Conservation (phyloP, 306 rosid genomes). For the Cucurbita moschata region DNA sequence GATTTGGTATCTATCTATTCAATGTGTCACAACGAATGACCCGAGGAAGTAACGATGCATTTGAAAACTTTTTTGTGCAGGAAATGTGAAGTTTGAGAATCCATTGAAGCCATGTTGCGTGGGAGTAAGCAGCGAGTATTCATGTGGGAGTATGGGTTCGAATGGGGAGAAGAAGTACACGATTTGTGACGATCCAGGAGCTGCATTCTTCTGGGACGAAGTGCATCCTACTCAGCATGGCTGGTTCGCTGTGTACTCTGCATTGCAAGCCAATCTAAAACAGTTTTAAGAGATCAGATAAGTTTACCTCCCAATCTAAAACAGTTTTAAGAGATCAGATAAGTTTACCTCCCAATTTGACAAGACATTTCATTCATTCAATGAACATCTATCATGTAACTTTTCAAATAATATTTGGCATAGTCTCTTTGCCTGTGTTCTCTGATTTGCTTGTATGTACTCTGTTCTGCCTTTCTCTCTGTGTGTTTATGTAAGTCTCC, state of each 20-base stretch:
- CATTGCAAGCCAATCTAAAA: constrained; percentile 19
- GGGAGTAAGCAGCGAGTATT: constrained; percentile 31
- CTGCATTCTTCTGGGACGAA: constrained; percentile 77
- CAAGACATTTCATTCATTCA: constrained; percentile 5
- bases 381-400: not conserved
- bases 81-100: constrained; percentile 23
- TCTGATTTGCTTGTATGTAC: not conserved
- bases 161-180: constrained; percentile 36
- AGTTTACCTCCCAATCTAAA: constrained; percentile 11
- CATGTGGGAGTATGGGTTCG: constrained; percentile 48
- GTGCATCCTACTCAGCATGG: constrained; percentile 75
- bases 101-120: constrained; percentile 61
- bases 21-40: too few relatives aligned
- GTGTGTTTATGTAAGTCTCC: not conserved
- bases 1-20: not conserved
- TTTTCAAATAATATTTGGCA: constrained; percentile 2
- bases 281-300: constrained; percentile 9
- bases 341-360: not conserved
- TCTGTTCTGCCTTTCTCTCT: not conserved
- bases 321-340: constrained; percentile 9
- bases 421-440: not conserved
- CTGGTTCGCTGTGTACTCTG: constrained; percentile 57
- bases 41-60: not conserved
- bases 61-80: not conserved
- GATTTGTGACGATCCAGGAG: constrained; percentile 44